These are phyloP conservation scores for Jatropha curcas DNA, from an alignment of 345 rosid genomes.

Conservation along the genomic window DNA sequence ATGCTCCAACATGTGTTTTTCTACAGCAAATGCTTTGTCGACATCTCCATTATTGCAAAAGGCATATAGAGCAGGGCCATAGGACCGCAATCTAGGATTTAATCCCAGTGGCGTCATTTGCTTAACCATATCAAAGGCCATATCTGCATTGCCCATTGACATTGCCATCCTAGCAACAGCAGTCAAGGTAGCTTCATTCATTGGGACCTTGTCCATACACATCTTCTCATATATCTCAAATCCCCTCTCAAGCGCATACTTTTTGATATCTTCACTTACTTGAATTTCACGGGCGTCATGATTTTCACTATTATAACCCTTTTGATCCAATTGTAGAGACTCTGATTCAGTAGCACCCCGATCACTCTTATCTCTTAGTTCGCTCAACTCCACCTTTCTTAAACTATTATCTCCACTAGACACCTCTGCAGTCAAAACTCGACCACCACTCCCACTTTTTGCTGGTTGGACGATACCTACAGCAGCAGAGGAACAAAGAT, in stretches of 20 bases:
- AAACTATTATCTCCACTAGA: conserved; percentile 15
- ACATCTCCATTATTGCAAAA: conserved; percentile 47
- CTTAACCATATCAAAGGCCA: conserved; percentile 76
- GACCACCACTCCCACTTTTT: conserved; percentile 49
- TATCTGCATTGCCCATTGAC: conserved; percentile 56
- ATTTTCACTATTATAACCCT: not conserved
- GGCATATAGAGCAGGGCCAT: conserved; percentile 57
- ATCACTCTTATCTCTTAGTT: conserved; percentile 6
- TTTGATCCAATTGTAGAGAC: conserved; percentile 20
- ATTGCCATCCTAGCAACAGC: conserved; percentile 68
- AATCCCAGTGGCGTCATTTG: conserved; percentile 53
- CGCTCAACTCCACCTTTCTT: conserved; percentile 16
- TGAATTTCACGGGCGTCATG: conserved; percentile 28
- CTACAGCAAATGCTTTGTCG: conserved; percentile 56
- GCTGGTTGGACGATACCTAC: conserved; percentile 61
- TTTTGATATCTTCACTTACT: conserved; percentile 49
- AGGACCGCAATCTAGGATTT: conserved; percentile 62
- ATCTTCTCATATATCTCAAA: conserved; percentile 56
- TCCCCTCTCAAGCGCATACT: conserved; percentile 53
- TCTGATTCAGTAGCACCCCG: conserved; percentile 6
- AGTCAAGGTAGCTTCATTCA: conserved; percentile 63
- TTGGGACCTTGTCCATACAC: conserved; percentile 44
- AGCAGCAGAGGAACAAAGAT: conserved; percentile 76
- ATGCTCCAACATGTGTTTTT: conserved; percentile 61
- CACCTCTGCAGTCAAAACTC: conserved; percentile 30